Base-by-base conservation (phyloP, 2,329 filamentous ascomycete species). In the Dothistroma pini region DNA sequence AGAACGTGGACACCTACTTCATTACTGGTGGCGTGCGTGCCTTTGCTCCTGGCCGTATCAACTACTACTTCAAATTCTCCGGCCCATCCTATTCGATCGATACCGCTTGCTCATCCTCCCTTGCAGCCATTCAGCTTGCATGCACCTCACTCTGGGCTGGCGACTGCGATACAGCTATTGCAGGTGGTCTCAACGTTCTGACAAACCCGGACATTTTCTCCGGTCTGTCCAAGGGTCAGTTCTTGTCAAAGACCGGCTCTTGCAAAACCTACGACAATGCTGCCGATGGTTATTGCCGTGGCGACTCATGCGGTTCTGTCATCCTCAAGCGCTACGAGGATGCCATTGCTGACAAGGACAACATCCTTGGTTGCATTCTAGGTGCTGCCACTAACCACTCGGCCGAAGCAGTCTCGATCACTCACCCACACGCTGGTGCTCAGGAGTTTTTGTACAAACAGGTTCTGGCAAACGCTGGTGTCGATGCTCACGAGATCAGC, bases 211-310 rank as follows among this genome's bases (percentile, higher is more conserved):
- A 93, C 73, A 90, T 89, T 78, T 91, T 90, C 76, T 82, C 88
- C 11, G 89, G 88, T 67, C 79, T 93, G 8, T 89, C 86, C 71
- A 86, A 89, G 67, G 90, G 89, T 12, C 88, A 91, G 69, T 93
- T 93, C 76, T 77, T 93, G 66, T 90, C 89, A 32, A 88, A 88
- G 77, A 89, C 84, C 56, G 89, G 89, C 8, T 84, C 86, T 64
- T 93, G 89, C 75, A 90, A 91, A 70, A 91, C 90, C 0, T 95
- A 91, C 71, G 90, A 93, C 74, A 87, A 91, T 65, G 85, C 83
- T 41, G 90, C 90, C 2, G 89, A 93, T 75, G 90, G 90, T 1
- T 93, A 95, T 76, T 93, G 90, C 76, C 86, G 90, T 72, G 89
- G 86, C 57, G 90, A 95, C 68, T 87, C 85, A 19, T 88, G 89